Percentiles rank a stretch among this genome's conserved stretches.
Conservation (phyloP, 2,329 filamentous ascomycete genomes). For the Thermoascus crustaceus region DNA sequence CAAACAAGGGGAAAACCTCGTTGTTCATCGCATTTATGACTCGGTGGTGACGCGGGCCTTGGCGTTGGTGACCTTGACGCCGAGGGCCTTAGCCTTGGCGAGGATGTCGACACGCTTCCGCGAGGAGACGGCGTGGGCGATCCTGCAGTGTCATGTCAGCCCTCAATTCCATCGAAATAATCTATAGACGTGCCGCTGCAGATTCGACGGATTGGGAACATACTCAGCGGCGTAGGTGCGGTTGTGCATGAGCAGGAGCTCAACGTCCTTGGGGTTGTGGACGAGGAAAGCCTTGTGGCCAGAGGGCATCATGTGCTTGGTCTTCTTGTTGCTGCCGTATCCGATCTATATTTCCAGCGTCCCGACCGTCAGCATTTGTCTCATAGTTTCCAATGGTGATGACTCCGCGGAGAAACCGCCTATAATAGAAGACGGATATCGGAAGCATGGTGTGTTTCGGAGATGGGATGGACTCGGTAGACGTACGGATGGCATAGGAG, state of each 20-base stretch:
- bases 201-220: slow-evolving; percentile 41
- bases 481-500: slow-evolving; percentile 96
- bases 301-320: slow-evolving; percentile 95
- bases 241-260: slow-evolving; percentile 99
- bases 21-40: slow-evolving; percentile 55
- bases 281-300: slow-evolving; percentile 99
- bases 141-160: slow-evolving; percentile 49
- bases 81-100: slow-evolving; percentile 91
- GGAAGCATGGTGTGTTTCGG: background rate
- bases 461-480: background rate
- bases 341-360: slow-evolving; percentile 65
- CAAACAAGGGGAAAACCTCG: no score
- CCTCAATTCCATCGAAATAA: background rate
- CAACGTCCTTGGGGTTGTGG: slow-evolving; percentile 90
- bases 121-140: slow-evolving; percentile 95
- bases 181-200: background rate
- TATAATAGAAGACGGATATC: background rate
- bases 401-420: background rate
- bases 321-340: slow-evolving; percentile 99
- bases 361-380: slow-evolving; percentile 8
- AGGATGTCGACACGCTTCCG: slow-evolving; percentile 99
- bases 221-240: slow-evolving; percentile 98
- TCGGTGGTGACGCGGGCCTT: slow-evolving; percentile 99
- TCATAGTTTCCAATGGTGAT: background rate
- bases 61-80: slow-evolving; percentile 99